Percentiles rank a stretch among this genome's conserved stretches.
Conservation (phyloP, 164 flowering plant species). For the Berberis thunbergii region DNA sequence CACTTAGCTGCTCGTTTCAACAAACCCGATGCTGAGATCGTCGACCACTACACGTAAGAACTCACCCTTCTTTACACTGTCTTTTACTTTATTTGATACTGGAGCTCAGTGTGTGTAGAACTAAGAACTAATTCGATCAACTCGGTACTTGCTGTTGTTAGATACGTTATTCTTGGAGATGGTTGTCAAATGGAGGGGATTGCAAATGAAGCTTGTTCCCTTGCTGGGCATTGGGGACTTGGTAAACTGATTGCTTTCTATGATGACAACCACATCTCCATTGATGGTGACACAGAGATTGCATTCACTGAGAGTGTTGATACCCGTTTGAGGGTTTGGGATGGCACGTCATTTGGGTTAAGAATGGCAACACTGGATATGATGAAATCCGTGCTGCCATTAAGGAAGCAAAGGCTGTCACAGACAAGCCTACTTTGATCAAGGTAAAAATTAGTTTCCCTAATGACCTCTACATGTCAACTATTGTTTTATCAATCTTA, state of each 20-base stretch:
- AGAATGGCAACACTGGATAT: conserved; percentile 92
- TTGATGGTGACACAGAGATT: conserved; percentile 93
- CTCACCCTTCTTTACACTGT: not conserved
- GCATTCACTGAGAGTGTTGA: conserved; percentile 93
- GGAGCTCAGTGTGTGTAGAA: not conserved
- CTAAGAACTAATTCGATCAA: not conserved
- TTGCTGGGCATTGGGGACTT: conserved; percentile 97
- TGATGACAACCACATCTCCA: conserved; percentile 95
- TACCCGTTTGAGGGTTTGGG: conserved; percentile 86
- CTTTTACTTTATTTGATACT: not conserved
- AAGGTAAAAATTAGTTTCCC: conserved; percentile 40
- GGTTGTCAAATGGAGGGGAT: conserved; percentile 99
- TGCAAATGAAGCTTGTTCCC: conserved; percentile 85
- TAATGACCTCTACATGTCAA: not conserved
- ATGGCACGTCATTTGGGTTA: conserved; percentile 97
- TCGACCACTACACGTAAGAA: conserved; percentile 96
- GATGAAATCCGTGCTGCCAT: conserved; percentile 98
- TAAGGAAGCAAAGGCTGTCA: conserved; percentile 86
- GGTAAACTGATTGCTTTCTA: conserved; percentile 98
- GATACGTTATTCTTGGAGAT: conserved; percentile 83
- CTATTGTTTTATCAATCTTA: not conserved
- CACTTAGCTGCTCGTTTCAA: conserved; percentile 96
- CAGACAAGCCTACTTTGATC: conserved; percentile 87
- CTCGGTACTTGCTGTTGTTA: conserved; percentile 14
- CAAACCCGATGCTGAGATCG: conserved; percentile 78